Base-by-base conservation (phyloP, 2,329 filamentous ascomycete genomes). In the Fusarium pininemorale region DNA sequence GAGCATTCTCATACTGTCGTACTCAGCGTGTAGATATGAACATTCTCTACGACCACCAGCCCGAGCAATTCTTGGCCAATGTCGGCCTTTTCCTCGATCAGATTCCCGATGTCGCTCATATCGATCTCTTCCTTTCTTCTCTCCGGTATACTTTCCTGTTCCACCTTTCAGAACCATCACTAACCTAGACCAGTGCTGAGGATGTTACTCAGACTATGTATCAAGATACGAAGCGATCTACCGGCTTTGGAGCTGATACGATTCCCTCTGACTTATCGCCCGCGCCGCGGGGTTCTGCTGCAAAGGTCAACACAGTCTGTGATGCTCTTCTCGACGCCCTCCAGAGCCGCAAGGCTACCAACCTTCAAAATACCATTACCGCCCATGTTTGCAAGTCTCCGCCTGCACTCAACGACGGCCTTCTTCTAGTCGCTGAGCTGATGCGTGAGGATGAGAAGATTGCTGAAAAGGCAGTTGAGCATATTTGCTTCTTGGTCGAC, bases 11-110 rank as follows among this genome's bases (percentile, higher is more conserved):
- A 28, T 92, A 94, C 71, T 98, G 96, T 80, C 91, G 96, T 57
- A 96, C 92, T 28, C 97, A 99, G 81, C 90, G 97, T 75, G 96
- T 99, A 2, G 96, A 99, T 79, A 95, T 98, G 93, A 99, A 99
- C 79, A 96, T 99, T 70, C 86, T 99, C 6, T 96, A 97, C 79
- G 96, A 99, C 79, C 94, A 98, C 82, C 91, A 91, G n/a, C 94
- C 96, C 0, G 87, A 91, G 42, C 93, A 97, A 75, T 98, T 99
- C 80, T 87, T 98, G 80, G 85, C 88, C 8, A 93, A 91, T 73
- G 89, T 98, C 16, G 86, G 87, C 1, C 82, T 93, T 2, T 97
- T 99, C 78, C 86, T 98, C 38, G 91, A 94, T 24, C 95, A 99
- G 81, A 87, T 99, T 45, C 91, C 92, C 76, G 95, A 94, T 72